Evolutionary conservation across 202 grass and related monocot species (phyloP).

Genomic region (Panicum virgatum): DNA sequence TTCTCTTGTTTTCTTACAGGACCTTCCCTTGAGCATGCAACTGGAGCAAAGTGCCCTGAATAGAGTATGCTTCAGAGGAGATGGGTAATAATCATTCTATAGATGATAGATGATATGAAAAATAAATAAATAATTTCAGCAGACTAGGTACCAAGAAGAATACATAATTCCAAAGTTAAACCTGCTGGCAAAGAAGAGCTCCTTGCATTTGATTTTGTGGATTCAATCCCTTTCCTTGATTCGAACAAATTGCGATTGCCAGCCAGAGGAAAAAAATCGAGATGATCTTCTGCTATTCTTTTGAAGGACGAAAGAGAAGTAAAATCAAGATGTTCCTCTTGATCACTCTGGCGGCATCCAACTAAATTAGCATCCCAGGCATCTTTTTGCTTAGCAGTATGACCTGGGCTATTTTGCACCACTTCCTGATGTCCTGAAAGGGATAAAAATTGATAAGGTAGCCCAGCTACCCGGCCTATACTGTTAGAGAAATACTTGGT

Average conservation of each 20-base stretch:
- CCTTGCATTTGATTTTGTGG: conserved; percentile 39
- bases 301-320: conserved; percentile 64
- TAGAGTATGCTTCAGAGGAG: conserved; percentile 45
- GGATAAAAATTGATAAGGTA: conserved; percentile 49
- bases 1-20: conserved; percentile 61
- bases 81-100: conserved; percentile 20
- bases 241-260: conserved; percentile 27
- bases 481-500: conserved; percentile 28
- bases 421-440: conserved; percentile 15
- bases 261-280: conserved; percentile 43
- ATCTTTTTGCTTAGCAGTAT: conserved; percentile 17
- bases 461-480: conserved; percentile 31
- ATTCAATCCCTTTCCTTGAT: conserved; percentile 41
- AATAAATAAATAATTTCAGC: conserved; percentile 35
- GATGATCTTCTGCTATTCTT: conserved; percentile 36
- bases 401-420: conserved; percentile 18
- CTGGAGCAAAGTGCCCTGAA: conserved; percentile 50
- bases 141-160: conserved; percentile 43
- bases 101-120: conserved; percentile 20
- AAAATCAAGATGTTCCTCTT: conserved; percentile 65
- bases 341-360: conserved; percentile 22
- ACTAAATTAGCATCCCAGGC: conserved; percentile 17
- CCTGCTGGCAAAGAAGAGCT: conserved; percentile 61
- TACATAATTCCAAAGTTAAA: conserved; percentile 52
- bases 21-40: conserved; percentile 69